Conservation (phyloP, 768 basidiomycete genomes). For the Galerina marginata region DNA sequence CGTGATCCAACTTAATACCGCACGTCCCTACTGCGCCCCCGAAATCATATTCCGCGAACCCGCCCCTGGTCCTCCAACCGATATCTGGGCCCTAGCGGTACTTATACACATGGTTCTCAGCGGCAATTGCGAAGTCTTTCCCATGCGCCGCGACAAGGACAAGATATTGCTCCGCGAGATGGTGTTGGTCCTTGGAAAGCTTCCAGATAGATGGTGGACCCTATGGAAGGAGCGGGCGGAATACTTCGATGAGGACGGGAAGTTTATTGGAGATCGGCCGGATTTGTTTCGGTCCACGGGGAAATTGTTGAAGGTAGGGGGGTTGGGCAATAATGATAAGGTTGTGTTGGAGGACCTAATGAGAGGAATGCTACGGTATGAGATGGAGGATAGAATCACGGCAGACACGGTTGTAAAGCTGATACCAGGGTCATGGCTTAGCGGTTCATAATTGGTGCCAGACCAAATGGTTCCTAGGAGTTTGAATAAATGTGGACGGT, state of each 20-base stretch:
- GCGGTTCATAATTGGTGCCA: neutral
- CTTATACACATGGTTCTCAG: constrained; percentile 16
- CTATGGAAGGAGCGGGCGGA: constrained; percentile 7
- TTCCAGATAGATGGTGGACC: constrained; percentile 16
- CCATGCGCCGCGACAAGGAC: neutral
- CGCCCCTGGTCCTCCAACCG: too few relatives aligned
- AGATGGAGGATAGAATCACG: constrained; percentile 13
- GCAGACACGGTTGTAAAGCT: constrained; percentile 14
- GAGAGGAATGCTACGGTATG: constrained; percentile 19
- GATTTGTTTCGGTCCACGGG: neutral
- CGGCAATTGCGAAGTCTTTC: constrained; percentile 1
- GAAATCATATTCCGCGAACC: too few relatives aligned
- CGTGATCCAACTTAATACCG: too few relatives aligned
- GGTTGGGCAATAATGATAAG: neutral
- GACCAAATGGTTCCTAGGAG: too few relatives aligned
- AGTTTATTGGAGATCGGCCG: constrained; percentile 5
- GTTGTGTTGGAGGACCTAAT: constrained; percentile 3
- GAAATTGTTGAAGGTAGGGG: constrained; percentile 1
- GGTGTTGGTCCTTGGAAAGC: constrained; percentile 15
- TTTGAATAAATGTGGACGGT: too few relatives aligned
- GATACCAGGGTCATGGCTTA: constrained; percentile 14
- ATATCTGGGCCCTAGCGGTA: constrained; percentile 18
- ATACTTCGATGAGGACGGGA: constrained; percentile 18
- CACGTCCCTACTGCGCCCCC: too few relatives aligned
- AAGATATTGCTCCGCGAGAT: constrained; percentile 15